Evolutionary conservation across 2,329 filamentous ascomycete genomes (phyloP).

Genomic region (Fusarium solani-melongenae): DNA sequence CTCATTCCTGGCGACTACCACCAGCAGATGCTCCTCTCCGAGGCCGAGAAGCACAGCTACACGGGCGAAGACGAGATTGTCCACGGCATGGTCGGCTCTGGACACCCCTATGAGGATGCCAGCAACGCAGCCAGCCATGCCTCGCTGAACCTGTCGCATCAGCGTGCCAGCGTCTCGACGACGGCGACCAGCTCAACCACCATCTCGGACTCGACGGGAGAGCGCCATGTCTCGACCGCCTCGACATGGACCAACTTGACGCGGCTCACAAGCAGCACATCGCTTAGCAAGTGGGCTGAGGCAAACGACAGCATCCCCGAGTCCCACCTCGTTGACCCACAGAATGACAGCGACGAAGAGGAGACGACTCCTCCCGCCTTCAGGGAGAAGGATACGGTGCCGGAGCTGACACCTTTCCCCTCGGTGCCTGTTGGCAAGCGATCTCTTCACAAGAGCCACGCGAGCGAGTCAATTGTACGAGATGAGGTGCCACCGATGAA

Average conservation of each 20-base stretch:
- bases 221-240: conserved; percentile 64
- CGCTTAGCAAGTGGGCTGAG: conserved; percentile 53
- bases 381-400: conserved; percentile 49
- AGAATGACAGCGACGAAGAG: conserved; percentile 38
- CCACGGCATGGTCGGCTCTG: conserved; percentile 29
- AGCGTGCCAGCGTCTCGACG: conserved; percentile 67
- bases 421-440: conserved; percentile 35
- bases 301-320: conserved; percentile 46
- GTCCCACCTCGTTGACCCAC: conserved; percentile 37
- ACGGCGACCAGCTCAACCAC: conserved; percentile 60
- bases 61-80: conserved; percentile 49
- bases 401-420: conserved; percentile 49
- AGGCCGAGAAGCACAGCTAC: conserved; percentile 42
- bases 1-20: conserved; percentile 70
- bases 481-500: conserved; percentile 45
- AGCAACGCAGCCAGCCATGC: conserved; percentile 27
- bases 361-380: conserved; percentile 39
- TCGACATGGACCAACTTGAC: conserved; percentile 66
- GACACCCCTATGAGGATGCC: conserved; percentile 33
- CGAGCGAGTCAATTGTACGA: conserved; percentile 51
- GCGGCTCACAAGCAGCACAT: conserved; percentile 65
- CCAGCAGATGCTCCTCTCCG: conserved; percentile 59
- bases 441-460: conserved; percentile 50
- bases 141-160: conserved; percentile 46
- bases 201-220: conserved; percentile 59